Conservation (phyloP, 2,329 filamentous ascomycete genomes). For the Sclerotinia trifoliorum region DNA sequence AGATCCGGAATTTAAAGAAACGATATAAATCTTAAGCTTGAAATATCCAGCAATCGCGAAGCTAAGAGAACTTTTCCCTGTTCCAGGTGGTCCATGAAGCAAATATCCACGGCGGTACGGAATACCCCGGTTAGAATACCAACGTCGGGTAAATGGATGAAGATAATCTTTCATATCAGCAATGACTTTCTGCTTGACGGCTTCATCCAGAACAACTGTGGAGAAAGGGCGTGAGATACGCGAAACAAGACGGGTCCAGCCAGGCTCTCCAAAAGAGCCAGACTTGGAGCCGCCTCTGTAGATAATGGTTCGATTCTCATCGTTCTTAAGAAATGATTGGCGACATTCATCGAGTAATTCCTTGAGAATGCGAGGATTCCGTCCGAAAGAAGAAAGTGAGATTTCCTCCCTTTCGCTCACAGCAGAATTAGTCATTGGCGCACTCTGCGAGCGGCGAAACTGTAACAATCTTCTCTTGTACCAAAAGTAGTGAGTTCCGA, state of each 20-base stretch:
- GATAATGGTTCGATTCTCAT: slow-evolving; percentile 63
- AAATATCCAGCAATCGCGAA: slow-evolving; percentile 70
- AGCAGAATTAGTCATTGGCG: slow-evolving; percentile 43
- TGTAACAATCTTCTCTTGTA: slow-evolving; percentile 58
- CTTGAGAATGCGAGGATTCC: slow-evolving; percentile 60
- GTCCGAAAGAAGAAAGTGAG: slow-evolving; percentile 60
- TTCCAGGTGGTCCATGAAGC: slow-evolving; percentile 76
- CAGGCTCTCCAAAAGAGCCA: slow-evolving; percentile 44
- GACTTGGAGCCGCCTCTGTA: slow-evolving; percentile 54
- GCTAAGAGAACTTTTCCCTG: slow-evolving; percentile 72
- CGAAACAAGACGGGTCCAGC: slow-evolving; percentile 62
- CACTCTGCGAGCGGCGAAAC: slow-evolving; percentile 54
- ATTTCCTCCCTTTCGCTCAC: slow-evolving; percentile 58
- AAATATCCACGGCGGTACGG: slow-evolving; percentile 84
- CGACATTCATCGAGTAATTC: slow-evolving; percentile 60
- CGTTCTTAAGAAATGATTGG: slow-evolving; percentile 53
- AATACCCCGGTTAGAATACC: slow-evolving; percentile 82
- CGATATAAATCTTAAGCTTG: slow-evolving; percentile 68
- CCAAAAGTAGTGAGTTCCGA: slow-evolving; percentile 68
- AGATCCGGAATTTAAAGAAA: slow-evolving; percentile 53
- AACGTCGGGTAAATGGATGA: slow-evolving; percentile 61
- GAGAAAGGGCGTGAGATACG: slow-evolving; percentile 60
- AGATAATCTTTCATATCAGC: slow-evolving; percentile 63
- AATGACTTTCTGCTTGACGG: slow-evolving; percentile 58
- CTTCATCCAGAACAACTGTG: slow-evolving; percentile 63